Conservation (phyloP, 2,329 filamentous ascomycete genomes). For the Cladosporium cucumerinum region DNA sequence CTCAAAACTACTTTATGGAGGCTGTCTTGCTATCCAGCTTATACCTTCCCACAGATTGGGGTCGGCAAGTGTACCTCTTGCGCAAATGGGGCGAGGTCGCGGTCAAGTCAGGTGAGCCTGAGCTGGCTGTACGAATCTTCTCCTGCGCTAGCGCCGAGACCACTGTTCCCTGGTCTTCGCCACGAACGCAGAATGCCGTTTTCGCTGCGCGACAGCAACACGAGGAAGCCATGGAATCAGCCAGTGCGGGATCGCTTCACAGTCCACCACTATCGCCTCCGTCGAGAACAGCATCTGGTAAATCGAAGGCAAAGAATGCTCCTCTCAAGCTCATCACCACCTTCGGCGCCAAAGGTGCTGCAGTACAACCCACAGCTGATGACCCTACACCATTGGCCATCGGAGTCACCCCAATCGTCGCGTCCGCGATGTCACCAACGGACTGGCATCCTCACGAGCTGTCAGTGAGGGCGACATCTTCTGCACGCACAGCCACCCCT, state of each 20-base stretch:
- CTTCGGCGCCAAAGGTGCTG: conserved; percentile 64
- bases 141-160: conserved; percentile 84
- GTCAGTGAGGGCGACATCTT: conserved; percentile 41
- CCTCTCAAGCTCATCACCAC: conserved; percentile 88
- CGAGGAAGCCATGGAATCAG: conserved; percentile 19
- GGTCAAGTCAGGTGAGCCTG: conserved; percentile 81
- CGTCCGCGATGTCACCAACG: conserved; percentile 40
- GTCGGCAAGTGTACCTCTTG: conserved; percentile 80
- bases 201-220: conserved; percentile 51
- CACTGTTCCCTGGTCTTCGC: conserved; percentile 88
- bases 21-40: too few species aligned
- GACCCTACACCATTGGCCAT: conserved; percentile 41
- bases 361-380: conserved; percentile 58
- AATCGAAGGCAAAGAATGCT: conserved; percentile 70
- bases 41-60: too few species aligned
- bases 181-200: conserved; percentile 64
- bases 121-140: conserved; percentile 88
- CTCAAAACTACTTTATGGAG: conserved; percentile 87
- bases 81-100: conserved; percentile 94
- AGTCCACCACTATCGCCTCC: conserved; percentile 75
- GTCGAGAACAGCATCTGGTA: conserved; percentile 48
- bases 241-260: conserved; percentile 53
- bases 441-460: conserved; percentile 21
- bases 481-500: conserved; percentile 39
- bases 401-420: conserved; percentile 72